Evolutionary conservation across 768 basidiomycete genomes (phyloP), one percentile per base, ranked within the genome.

Genomic region (Boletus patriciae): DNA sequence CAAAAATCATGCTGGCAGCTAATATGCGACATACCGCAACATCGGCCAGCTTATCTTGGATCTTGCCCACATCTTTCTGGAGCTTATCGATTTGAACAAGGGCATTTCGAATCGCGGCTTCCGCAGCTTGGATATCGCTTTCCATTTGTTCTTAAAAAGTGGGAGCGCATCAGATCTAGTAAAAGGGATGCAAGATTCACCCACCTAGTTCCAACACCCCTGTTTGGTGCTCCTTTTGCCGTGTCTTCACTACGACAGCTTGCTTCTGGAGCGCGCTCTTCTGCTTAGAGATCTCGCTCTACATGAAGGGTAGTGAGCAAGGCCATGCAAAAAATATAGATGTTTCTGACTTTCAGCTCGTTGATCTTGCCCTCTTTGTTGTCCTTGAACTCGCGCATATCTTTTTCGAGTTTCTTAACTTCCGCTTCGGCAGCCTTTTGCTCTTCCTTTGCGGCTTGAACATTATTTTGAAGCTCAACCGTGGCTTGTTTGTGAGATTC

Each of bases 361-460:
- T 88, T 89, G 52, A 92, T 90, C 75, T 98, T 98, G 46, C 94
- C 93, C 49, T 98, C 97, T 71, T 97, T 97, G 77, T 99, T 95
- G 74, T 95, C 89, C 78, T 97, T 95, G 79, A 99, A 98, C 76
- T 98, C 97, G 52, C 84, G 84, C 94, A 99, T 98, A 70, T 99
- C 97, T 65, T 88, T 88, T 74, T 98, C 93, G 23, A 98, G 84
- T 66, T 88, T 91, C 75, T 86, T 86, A 70, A 84, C 83, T 57
- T 98, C 94, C 0, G 79, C 85, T 47, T 86, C 77, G 0, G 93
- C 92, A 8, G 74, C 79, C 66, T 82, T 83, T 70, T 96, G 91
- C 66, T 92, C 92, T 52, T 86, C 78, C 68, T 86, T 84, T 6
- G 92, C 86, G 0, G 75, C 74, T 58, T 85, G 73, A n/a, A 90